Evolutionary conservation across 106 monocot species (phyloP), one percentile per base, ranked within the genome.

Genomic region (Phalaenopsis equestris): DNA sequence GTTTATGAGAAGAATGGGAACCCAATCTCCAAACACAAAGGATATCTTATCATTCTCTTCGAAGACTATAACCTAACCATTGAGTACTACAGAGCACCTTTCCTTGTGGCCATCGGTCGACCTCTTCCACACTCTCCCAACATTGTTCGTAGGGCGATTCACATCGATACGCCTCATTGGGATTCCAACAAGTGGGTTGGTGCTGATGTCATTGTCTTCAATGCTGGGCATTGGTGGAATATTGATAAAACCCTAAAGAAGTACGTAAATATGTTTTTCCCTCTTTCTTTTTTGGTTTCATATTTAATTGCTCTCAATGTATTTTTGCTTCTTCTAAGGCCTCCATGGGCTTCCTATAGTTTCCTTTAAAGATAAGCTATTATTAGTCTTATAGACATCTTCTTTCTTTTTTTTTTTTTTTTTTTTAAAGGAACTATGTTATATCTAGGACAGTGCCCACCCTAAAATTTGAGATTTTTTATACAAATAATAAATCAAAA

Each of bases 201-300:
- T 1, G 94, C 91, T 0, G 88, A 99, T 46, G 80, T 94, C 8
- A 41, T 92, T 10, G 77, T 99, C 48, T 86, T 99, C 76, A 93
- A 90, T 41, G 88, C 88, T 3, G 98, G 98, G 0, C 98, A 94
- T 77, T 99, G 98, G 98, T 99, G 98, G 98, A 93, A 79, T 41
- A 8, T 65, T 7, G 86, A 90, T 6, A 99, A 99, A 75, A 99
- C 86, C 0, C 3, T 77, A 15, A 87, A 87, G 64, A 56, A 81
- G 98, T 99, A 74, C 79, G 2, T 4, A 42, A 77, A 42, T 61
- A 37, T 5, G 6, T 61, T 9, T n/a, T 61, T 61, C 21, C 61
- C 21, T 2, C 0, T 47, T 47, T 1, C 10, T 47, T 47, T 47
- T 8, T 47, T 8, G 1, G 47, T 47, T 47, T 8, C 1, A 47